These are phyloP conservation scores for Russula brevipes DNA, from an alignment of 768 basidiomycete genomes.

Conservation along the genomic window DNA sequence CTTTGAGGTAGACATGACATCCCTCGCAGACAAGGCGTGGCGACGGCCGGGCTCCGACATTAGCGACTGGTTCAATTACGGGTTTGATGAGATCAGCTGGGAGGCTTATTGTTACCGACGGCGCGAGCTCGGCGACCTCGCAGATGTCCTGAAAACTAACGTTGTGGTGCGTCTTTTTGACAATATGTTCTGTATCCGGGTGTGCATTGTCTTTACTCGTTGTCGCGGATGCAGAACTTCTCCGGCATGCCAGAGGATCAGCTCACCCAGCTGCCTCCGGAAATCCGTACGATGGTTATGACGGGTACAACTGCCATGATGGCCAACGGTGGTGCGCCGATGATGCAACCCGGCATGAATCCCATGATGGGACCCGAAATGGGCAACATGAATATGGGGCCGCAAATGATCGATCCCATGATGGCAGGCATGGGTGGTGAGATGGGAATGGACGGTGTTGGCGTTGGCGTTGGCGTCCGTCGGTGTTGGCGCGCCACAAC, in stretches of 20 bases:
- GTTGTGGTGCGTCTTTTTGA: constrained; percentile 54
- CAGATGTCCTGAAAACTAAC: constrained; percentile 73
- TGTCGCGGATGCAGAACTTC: constrained; percentile 51
- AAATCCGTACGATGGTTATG: constrained; percentile 84
- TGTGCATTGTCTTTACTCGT: not conserved
- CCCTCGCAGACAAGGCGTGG: constrained; percentile 84
- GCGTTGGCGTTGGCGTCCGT: constrained; percentile 22
- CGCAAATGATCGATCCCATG: constrained; percentile 53
- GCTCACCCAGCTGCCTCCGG: constrained; percentile 68
- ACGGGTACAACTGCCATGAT: constrained; percentile 75
- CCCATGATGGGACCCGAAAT: constrained; percentile 28
- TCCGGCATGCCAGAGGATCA: constrained; percentile 80
- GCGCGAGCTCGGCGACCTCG: constrained; percentile 74
- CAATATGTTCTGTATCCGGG: not conserved
- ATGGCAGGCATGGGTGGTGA: constrained; percentile 74
- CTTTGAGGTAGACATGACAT: constrained; percentile 74
- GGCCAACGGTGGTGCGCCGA: constrained; percentile 50
- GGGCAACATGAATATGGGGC: constrained; percentile 24
- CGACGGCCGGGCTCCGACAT: constrained; percentile 86
- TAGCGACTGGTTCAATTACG: constrained; percentile 99
- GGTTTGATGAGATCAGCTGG: constrained; percentile 97
- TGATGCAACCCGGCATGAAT: constrained; percentile 36
- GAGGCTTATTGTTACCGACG: constrained; percentile 85
- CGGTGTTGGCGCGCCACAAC: constrained; percentile 24
- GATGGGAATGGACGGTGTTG: constrained; percentile 45